Evolutionary conservation across 345 rosid genomes (phyloP), one percentile per base, ranked within the genome.

Genomic region (Eucalyptus sp.): DNA sequence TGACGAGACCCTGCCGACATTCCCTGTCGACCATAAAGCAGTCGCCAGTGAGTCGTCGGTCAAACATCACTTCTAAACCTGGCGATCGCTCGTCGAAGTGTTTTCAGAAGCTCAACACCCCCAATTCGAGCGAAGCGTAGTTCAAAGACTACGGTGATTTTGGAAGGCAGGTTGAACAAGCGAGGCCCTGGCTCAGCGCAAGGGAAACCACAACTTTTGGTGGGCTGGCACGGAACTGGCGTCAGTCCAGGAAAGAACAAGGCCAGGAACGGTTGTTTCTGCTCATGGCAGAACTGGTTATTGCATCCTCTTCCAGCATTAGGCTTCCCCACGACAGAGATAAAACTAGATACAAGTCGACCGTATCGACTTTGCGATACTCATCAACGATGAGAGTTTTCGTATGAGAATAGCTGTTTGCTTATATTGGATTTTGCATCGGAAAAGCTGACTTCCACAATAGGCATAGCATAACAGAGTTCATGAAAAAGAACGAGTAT

Each of bases 181-280:
- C 27, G 14, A 71, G 83, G 83, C 83, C 46, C 44, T 11, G 46
- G 83, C 46, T 20, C 46, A 20, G 27, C 24, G 22, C 48, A 37
- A 71, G 83, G 48, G 0, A 41, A 41, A 76, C 83, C 29, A 37
- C 27, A 22, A 0, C 48, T 20, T 37, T 76, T 37, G 83, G 27
- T 71, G 81, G 81, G 46, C 81, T 37, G 81, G 27, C 12, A 22
- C 1, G 27, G 11, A 76, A 22, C 27, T 13, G 1, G 48, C 41
- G 12, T 0, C 83, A 0, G 25, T 41, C 83, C 6, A 41, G 48
- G 27, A 41, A 76, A 20, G 83, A 22, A 0, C 14, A 37, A 0
- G 46, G 1, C 81, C 83, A 11, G 43, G 83, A 20, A 18, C 1
- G 83, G 48, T 71, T 71, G 24, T 68, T 71, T 68, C 37, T 5